Percentiles rank a stretch among this genome's conserved stretches.
phyloP scores from a whole-genome alignment of 441 rosid genomes.

The Dalechampia spathulata region DNA sequence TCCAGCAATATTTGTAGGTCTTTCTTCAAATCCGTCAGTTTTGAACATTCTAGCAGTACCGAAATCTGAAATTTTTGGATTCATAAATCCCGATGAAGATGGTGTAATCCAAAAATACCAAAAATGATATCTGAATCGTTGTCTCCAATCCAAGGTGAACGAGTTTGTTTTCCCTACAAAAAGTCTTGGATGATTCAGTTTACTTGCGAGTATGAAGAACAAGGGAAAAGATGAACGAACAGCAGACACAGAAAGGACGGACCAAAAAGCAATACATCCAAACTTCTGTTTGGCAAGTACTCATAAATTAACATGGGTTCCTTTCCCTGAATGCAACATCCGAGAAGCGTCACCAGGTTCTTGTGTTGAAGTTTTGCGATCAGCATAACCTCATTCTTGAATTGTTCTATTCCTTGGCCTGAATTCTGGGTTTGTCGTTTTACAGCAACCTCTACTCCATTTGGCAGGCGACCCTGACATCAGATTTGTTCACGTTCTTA shows the following conservation, averaged over 20 bases:
- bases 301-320: too few relatives aligned
- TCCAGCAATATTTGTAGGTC: conserved; percentile 2
- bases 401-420: conserved; percentile 39
- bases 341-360: conserved; percentile 50
- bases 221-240: too few relatives aligned
- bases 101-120: conserved; percentile 50
- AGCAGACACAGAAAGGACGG: too few relatives aligned
- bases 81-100: conserved; percentile 55
- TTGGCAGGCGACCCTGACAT: conserved; percentile 34
- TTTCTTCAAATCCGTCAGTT: conserved; percentile 1
- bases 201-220: too few relatives aligned
- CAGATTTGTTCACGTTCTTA: too few relatives aligned
- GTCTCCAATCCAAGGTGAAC: conserved; percentile 31
- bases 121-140: conserved; percentile 34
- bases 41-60: conserved; percentile 12
- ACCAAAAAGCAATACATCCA: conserved; percentile 49
- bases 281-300: conserved; percentile 47
- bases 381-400: too few relatives aligned
- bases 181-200: too few relatives aligned
- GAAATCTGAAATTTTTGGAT: conserved; percentile 16
- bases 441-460: conserved; percentile 47
- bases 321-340: conserved; percentile 42
- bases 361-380: conserved; percentile 57
- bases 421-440: conserved; percentile 42
- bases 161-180: too few relatives aligned